phyloP scores from a whole-genome alignment of 306 rosid species.

The Quercus dentata region DNA sequence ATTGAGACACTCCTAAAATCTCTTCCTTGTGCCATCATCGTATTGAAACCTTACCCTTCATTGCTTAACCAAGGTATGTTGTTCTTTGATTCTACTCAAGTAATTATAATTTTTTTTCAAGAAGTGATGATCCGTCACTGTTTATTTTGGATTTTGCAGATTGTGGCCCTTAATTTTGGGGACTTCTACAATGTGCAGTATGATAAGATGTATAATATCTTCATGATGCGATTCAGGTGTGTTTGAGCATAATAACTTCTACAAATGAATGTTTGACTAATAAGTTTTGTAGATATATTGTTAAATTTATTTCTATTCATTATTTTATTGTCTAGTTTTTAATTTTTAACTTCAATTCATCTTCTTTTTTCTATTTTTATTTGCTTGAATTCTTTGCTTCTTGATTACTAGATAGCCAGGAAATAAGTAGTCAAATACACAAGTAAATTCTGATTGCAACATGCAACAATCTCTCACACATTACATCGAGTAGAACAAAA shows the following conservation, averaged over 20 bases:
- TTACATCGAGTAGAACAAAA: too few relatives aligned
- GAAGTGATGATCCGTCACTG: not conserved
- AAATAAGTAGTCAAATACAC: too few relatives aligned
- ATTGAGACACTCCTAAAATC: too few relatives aligned
- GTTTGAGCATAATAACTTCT: slow-evolving; percentile 6
- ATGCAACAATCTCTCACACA: too few relatives aligned
- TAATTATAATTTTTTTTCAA: not conserved
- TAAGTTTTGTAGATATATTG: not conserved
- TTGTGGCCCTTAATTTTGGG: slow-evolving; percentile 82
- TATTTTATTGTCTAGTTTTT: not conserved
- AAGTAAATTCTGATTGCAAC: too few relatives aligned
- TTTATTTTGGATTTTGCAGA: slow-evolving; percentile 44
- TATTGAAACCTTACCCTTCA: slow-evolving; percentile 90
- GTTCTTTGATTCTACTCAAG: not conserved
- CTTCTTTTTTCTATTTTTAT: not conserved
- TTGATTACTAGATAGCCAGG: not conserved
- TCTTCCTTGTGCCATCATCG: slow-evolving; percentile 16
- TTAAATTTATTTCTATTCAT: not conserved
- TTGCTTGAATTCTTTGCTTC: slow-evolving; percentile 9
- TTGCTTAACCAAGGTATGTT: slow-evolving; percentile 76
- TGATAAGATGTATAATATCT: slow-evolving; percentile 85
- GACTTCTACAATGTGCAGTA: slow-evolving; percentile 72
- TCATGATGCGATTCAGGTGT: slow-evolving; percentile 88
- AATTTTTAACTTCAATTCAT: not conserved
- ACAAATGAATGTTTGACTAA: not conserved